Conservation (phyloP, 164 flowering plant genomes). For the Litsea cubeba region DNA sequence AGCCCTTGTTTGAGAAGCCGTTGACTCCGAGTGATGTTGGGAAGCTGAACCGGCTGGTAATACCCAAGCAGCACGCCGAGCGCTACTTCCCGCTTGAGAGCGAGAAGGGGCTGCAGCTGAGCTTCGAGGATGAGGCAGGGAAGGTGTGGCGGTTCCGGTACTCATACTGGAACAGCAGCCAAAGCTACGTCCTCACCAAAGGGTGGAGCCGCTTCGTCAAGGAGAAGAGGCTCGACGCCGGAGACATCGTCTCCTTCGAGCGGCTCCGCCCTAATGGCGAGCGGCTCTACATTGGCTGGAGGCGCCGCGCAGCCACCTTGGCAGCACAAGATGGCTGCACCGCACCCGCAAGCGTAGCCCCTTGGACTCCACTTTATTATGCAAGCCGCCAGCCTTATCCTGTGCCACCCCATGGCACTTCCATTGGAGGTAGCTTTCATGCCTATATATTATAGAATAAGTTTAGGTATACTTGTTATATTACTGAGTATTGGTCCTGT, state of each 20-base stretch:
- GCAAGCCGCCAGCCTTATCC: conserved; percentile 31
- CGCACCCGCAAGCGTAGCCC: neutral
- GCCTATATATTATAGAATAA: too few relatives aligned
- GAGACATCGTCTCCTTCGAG: conserved; percentile 65
- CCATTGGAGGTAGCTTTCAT: conserved; percentile 7
- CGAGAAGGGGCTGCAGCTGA: conserved; percentile 58
- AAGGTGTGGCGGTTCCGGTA: conserved; percentile 78
- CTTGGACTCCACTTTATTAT: conserved; percentile 33
- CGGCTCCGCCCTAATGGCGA: conserved; percentile 31
- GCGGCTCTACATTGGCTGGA: conserved; percentile 59
- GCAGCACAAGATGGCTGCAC: conserved; percentile 15
- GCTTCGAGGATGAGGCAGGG: conserved; percentile 78
- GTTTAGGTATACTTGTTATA: too few relatives aligned
- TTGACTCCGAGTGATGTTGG: conserved; percentile 96
- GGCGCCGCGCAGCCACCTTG: conserved; percentile 34
- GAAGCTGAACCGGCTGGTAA: conserved; percentile 87
- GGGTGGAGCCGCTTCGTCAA: conserved; percentile 95
- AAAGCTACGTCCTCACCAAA: conserved; percentile 89
- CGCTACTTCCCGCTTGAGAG: conserved; percentile 62
- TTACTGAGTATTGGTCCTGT: too few relatives aligned
- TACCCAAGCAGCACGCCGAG: conserved; percentile 96
- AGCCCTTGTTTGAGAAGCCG: conserved; percentile 78
- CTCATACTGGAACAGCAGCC: conserved; percentile 95
- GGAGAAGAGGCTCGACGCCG: conserved; percentile 84
- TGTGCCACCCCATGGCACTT: conserved; percentile 15